phyloP scores from a whole-genome alignment of 345 rosid genomes.

The Citrus glauca region DNA sequence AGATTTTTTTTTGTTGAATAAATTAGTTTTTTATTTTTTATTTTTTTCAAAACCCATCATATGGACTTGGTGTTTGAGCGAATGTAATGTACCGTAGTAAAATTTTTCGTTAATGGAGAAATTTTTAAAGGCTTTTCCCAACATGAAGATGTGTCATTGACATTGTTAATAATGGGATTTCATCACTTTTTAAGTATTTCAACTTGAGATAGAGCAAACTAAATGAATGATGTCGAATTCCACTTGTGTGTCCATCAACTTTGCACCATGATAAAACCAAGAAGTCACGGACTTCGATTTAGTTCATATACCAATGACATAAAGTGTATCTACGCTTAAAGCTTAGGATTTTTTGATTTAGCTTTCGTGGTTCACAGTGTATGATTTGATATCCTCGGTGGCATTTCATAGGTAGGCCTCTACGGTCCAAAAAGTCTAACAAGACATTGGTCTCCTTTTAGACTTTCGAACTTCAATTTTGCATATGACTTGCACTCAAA shows the following conservation, averaged over 20 bases:
- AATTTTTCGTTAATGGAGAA: not conserved
- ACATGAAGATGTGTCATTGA: not conserved
- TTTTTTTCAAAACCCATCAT: too few species aligned
- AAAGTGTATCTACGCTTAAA: not conserved
- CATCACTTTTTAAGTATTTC: not conserved
- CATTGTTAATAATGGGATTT: not conserved
- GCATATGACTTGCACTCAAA: not conserved
- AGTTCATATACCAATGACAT: not conserved
- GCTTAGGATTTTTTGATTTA: not conserved
- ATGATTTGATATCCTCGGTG: not conserved
- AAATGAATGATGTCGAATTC: too few species aligned
- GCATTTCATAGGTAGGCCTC: not conserved
- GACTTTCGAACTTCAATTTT: not conserved
- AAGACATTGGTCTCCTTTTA: not conserved
- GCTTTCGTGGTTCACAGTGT: not conserved
- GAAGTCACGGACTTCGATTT: not conserved
- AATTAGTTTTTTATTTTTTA: too few species aligned
- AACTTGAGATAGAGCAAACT: too few species aligned
- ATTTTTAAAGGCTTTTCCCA: not conserved
- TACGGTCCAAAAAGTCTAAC: not conserved
- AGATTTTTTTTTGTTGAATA: too few species aligned
- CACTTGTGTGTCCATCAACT: not conserved
- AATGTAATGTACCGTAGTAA: not conserved
- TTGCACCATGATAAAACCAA: not conserved
- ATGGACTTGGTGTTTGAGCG: not conserved